phyloP scores from a whole-genome alignment of 2,329 filamentous ascomycete species.

The Didymella segeticola region DNA sequence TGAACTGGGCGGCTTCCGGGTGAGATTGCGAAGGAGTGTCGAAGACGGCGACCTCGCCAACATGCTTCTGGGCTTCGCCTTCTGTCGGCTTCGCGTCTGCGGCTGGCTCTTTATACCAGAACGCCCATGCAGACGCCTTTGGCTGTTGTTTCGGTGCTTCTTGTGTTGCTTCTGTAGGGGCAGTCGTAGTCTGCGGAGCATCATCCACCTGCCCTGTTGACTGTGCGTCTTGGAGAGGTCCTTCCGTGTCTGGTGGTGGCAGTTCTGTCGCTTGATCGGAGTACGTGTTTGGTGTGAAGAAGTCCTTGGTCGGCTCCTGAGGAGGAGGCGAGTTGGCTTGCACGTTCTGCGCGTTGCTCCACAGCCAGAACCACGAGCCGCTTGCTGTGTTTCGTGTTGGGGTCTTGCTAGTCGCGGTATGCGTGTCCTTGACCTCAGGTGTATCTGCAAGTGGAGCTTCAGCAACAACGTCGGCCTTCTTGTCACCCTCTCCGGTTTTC shows the following conservation, averaged over 20 bases:
- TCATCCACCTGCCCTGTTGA: neutral
- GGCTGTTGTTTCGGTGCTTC: conserved; percentile 47
- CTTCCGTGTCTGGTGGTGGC: neutral
- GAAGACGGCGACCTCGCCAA: conserved; percentile 59
- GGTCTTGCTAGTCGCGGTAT: conserved; percentile 12
- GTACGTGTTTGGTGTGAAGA: conserved; percentile 13
- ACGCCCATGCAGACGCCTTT: conserved; percentile 74
- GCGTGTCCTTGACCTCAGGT: conserved; percentile 26
- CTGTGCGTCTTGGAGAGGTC: conserved; percentile 1
- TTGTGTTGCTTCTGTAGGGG: conserved; percentile 11
- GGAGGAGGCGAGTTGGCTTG: conserved; percentile 35
- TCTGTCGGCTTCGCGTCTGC: conserved; percentile 60
- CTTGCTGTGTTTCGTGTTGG: conserved; percentile 31
- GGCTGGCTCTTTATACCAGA: conserved; percentile 73
- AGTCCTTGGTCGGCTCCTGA: conserved; percentile 17
- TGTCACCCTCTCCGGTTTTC: conserved; percentile 23
- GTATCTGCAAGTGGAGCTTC: conserved; percentile 7
- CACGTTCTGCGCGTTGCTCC: conserved; percentile 57
- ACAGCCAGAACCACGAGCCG: conserved; percentile 58
- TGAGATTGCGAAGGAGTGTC: conserved; percentile 58
- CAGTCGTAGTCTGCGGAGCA: neutral
- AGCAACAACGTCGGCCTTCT: conserved; percentile 29
- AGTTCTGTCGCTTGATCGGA: conserved; percentile 18
- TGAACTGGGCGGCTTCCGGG: conserved; percentile 60
- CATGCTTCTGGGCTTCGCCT: conserved; percentile 63